Base-by-base conservation (phyloP, 2,329 filamentous ascomycete genomes). In the Penicillium sp. region DNA sequence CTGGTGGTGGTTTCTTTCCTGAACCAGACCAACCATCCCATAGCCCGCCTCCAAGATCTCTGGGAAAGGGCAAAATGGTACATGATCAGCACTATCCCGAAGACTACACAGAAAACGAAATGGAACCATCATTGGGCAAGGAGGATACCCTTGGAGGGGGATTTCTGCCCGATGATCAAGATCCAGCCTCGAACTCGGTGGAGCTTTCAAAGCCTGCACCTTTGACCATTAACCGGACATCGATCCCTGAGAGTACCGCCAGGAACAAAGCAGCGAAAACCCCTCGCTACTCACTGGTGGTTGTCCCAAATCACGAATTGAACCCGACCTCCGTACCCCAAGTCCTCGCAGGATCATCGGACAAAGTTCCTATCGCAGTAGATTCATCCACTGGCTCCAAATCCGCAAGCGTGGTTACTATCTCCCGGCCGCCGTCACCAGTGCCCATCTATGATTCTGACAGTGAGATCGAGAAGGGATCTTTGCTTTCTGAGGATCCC, bases 401-500 rank as follows among this genome's bases (percentile, higher is more conserved):
- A 21, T 59, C 64, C 46, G 49, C 48, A 5, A 73, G 69, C 46
- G 58, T 66, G 29, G 67, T 69, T 25, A 46, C 62, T 27, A 50
- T 64, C 10, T 68, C 68, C 0, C 55, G 53, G 18, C 52, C 65
- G 25, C 35, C 56, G 6, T 37, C 50, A 8, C 40, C 50, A 15
- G 40, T 41, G 23, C 34, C 46, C 55, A 21, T 60, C 16, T 60
- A 63, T 31, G 66, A 68, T 39, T 66, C 65, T 25, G 69, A 65
- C 52, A 70, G 63, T 41, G 68, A 75, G 46, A 68, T 72, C 18
- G 79, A 83, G 37, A 68, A 72, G 39, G 79, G 76, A 0, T 85
- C 82, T 6, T 65, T 86, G 45, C 69, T 83, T 8, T 82, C 83
- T 1, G 80, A 86, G 61, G 84, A 87, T 62, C 84, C 84, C 0